Evolutionary conservation across 768 basidiomycete species (phyloP), one percentile per base, ranked within the genome.

Genomic region (Punctularia strigosozonata): DNA sequence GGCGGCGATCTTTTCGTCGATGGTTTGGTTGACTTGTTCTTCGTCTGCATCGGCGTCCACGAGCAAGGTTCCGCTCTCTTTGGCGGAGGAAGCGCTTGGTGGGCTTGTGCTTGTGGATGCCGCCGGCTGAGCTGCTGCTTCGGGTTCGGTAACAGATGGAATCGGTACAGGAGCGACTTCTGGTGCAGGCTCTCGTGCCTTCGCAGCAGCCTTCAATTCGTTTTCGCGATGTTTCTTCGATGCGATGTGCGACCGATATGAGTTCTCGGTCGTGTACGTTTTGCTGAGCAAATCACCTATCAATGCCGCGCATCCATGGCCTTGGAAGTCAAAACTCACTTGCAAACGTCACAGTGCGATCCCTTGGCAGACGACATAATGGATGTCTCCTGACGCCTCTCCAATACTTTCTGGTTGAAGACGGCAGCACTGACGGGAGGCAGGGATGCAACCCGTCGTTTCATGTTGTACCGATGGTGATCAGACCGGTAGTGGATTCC

Each of bases 381-480:
- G 1, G 83, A 78, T 2, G 83, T 86, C 59, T 91, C 82, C 31
- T 75, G 68, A 13, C 75, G 65, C 47, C 87, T 64, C 45, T 94
- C 85, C 21, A 82, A 55, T 10, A 95, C 82, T 52, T 97, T 98
- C 51, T 88, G 75, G 49, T 91, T 81, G 63, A 97, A 99, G 2
- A 80, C 49, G 5, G 68, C 60, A 0, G 69, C 73, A 42, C 76
- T 79, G 50, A 99, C 77, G 2, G 94, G 91, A 6, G 88, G 83
- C 2, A 99, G 71, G 4, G 73, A 76, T 2, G 94, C 92, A 14
- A 98, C 85, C 21, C 90, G 78, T 46, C 92, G 83, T 67, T 94
- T 94, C 79, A 97, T 89, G 55, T 99, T 99, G 63, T 99, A 99
- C 38, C 91, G 70, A 63, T 99, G 95, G 58, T 86, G 84, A 59